Evolutionary conservation across 2,329 filamentous ascomycete genomes (phyloP), one percentile per base, ranked within the genome.

Genomic region (Aquanectria penicillioides): DNA sequence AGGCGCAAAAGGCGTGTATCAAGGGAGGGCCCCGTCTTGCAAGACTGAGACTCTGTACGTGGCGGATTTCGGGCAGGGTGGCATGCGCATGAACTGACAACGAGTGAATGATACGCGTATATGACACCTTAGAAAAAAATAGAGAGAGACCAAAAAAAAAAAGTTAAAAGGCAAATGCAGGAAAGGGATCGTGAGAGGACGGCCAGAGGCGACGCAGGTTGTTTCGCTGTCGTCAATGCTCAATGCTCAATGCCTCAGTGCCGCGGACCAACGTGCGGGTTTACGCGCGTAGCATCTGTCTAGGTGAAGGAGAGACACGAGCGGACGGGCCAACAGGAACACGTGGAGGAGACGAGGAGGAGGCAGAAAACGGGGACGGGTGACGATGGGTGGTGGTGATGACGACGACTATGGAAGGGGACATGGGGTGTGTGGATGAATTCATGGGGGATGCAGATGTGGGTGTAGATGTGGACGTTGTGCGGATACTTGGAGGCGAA

Each of bases 341-440:
- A 41, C 37, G 37, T 41, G 37, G 37, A 41, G n/a, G 37, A 28
- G 6, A 29, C 15, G 15, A 26, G 25, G 25, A 29, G 20, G 25
- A 15, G 6, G n/a, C 23, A 29, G 4, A 12, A 34, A 15, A 11
- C 13, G 3, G 12, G 6, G 18, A 23, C n/a, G n/a, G n/a, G n/a
- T n/a, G n/a, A n/a, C n/a, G n/a, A n/a, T n/a, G n/a, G n/a, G n/a
- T n/a, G n/a, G n/a, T n/a, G n/a, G n/a, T n/a, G 38, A 15, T 31
- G 41, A 46, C 28, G 41, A 46, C 41, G 41, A 46, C 41, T 46
- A 46, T 28, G 17, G n/a, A n/a, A n/a, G n/a, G n/a, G 26, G 41
- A 46, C 41, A 46, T 46, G 41, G 41, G 41, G n/a, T n/a, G n/a
- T n/a, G n/a, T n/a, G n/a, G n/a, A n/a, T n/a, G n/a, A n/a, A n/a